Percentiles rank a stretch among this genome's conserved stretches.
phyloP scores from a whole-genome alignment of 306 rosid genomes.

The Adenanthera pavonina region DNA sequence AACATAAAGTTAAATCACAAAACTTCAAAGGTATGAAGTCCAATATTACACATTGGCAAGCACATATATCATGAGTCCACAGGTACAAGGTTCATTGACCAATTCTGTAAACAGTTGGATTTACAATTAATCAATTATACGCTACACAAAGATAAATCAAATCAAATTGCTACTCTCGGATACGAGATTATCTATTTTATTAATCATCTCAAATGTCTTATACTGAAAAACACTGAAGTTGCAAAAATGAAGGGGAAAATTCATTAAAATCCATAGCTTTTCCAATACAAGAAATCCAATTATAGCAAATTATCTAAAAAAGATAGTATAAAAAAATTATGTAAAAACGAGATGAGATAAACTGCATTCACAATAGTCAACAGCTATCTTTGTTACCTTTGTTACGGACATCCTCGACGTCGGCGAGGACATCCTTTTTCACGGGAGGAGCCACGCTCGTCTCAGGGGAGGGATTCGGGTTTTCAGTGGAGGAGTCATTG shows the following conservation, averaged over 20 bases:
- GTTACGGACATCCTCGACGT: slow-evolving; percentile 53
- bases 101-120: not conserved
- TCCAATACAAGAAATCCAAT: not conserved
- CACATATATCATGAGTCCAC: not conserved
- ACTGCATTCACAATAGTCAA: slow-evolving; percentile 6
- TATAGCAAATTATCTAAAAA: too few species aligned
- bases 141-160: too few species aligned
- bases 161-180: too few species aligned
- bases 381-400: slow-evolving; percentile 50
- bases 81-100: not conserved
- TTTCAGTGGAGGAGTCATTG: slow-evolving; percentile 32
- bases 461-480: slow-evolving; percentile 20
- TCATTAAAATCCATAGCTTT: not conserved
- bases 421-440: slow-evolving; percentile 34
- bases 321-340: not conserved
- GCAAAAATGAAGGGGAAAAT: not conserved
- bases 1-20: not conserved
- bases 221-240: not conserved
- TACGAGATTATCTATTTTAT: too few species aligned
- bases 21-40: not conserved
- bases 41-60: slow-evolving; percentile 1
- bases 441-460: slow-evolving; percentile 20
- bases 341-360: not conserved
- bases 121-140: too few species aligned
- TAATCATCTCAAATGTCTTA: not conserved